phyloP scores from a whole-genome alignment of 345 rosid species.

The Linum lewisii region DNA sequence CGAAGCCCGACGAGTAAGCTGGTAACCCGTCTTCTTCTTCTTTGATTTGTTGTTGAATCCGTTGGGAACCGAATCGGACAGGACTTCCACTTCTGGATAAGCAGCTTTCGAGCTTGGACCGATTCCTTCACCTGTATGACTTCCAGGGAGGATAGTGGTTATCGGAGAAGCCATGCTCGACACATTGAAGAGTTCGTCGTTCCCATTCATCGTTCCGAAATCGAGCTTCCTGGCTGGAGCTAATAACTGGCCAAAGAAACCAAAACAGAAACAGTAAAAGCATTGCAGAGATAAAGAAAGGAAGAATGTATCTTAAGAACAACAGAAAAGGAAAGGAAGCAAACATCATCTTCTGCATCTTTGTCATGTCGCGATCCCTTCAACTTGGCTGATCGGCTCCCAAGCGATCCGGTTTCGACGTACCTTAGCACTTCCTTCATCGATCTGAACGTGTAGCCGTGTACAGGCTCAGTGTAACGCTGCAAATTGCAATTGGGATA shows the following conservation, averaged over 20 bases:
- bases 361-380: not conserved
- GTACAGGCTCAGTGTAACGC: not conserved
- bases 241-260: not conserved
- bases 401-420: not conserved
- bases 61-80: not conserved
- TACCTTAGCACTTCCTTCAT: not conserved
- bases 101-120: not conserved
- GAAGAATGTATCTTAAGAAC: not conserved
- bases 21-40: not conserved
- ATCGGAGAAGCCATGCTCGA: not conserved
- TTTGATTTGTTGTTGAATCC: not conserved
- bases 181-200: not conserved
- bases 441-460: not conserved
- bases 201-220: not conserved
- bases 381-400: not conserved
- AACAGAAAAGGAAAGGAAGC: not conserved
- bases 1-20: slow-evolving; percentile 1
- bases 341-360: not conserved
- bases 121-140: not conserved
- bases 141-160: not conserved
- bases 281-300: not conserved
- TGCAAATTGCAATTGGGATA: too few relatives aligned
- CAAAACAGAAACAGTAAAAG: not conserved
- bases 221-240: not conserved
- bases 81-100: not conserved